A percentile compares a stretch with the other conserved stretches of the same genome.
phyloP scores from a whole-genome alignment of 768 basidiomycete genomes.

The Suillus subaureus region DNA sequence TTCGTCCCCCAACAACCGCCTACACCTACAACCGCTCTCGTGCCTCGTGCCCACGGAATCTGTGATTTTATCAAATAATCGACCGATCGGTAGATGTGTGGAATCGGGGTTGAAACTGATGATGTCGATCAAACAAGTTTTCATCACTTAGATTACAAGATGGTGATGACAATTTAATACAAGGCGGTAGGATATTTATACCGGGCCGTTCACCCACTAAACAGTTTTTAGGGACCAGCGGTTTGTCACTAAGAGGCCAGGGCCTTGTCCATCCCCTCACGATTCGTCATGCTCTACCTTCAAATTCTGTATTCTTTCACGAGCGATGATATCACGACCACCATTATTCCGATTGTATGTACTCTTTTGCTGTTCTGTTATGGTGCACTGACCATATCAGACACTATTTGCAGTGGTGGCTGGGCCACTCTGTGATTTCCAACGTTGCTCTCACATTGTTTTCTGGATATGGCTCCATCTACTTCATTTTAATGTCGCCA shows the following conservation, averaged over 20 bases:
- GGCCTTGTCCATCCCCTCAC: background rate
- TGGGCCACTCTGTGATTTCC: slow-evolving; percentile 29
- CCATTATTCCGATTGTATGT: slow-evolving; percentile 49
- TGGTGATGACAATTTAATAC: background rate
- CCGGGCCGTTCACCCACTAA: background rate
- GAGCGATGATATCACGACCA: slow-evolving; percentile 49
- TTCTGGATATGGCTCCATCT: slow-evolving; percentile 50
- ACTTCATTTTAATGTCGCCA: slow-evolving; percentile 46
- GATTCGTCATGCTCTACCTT: slow-evolving; percentile 13
- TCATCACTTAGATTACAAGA: background rate
- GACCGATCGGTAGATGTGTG: background rate
- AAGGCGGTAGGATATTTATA: background rate
- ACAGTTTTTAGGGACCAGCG: background rate
- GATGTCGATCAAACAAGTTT: background rate
- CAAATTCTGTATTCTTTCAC: slow-evolving; percentile 44
- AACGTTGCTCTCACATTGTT: slow-evolving; percentile 28
- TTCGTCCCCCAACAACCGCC: background rate
- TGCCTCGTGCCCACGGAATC: slow-evolving; percentile 1
- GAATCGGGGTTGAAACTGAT: background rate
- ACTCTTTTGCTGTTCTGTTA: background rate
- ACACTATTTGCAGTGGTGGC: slow-evolving; percentile 36
- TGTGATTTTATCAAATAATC: background rate
- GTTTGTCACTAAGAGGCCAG: background rate
- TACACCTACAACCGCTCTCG: background rate
- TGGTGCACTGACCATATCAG: slow-evolving; percentile 19